phyloP scores from a whole-genome alignment of 2,329 filamentous ascomycete genomes.

The Phaeosphaeriaceae sp. region DNA sequence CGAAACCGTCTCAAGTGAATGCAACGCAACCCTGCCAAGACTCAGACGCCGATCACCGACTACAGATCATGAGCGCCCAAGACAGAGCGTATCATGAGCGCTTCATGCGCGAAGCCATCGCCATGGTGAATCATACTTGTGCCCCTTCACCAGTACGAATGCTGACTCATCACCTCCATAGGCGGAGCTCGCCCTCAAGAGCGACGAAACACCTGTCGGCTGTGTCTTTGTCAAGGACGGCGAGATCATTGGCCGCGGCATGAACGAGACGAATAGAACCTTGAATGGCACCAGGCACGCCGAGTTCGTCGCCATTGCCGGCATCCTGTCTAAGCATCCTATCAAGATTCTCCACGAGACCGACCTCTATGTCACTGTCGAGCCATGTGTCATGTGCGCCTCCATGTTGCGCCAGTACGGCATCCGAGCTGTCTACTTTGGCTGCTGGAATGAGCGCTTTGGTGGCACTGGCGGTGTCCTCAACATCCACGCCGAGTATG shows the following conservation, averaged over 20 bases:
- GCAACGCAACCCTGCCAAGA: constrained; percentile 33
- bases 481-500: constrained; percentile 76
- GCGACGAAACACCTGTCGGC: constrained; percentile 93
- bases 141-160: neutral
- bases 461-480: constrained; percentile 95
- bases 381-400: constrained; percentile 99
- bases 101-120: constrained; percentile 86
- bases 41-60: constrained; percentile 29
- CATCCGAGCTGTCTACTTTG: constrained; percentile 91
- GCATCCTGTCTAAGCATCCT: constrained; percentile 69
- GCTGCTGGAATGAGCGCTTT: constrained; percentile 95
- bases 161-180: constrained; percentile 50
- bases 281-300: constrained; percentile 83
- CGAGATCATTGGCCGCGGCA: constrained; percentile 83
- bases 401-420: constrained; percentile 87
- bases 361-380: constrained; percentile 93
- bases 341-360: constrained; percentile 74
- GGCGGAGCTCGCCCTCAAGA: constrained; percentile 81
- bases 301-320: constrained; percentile 85
- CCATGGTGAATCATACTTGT: constrained; percentile 68
- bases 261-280: constrained; percentile 83
- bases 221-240: constrained; percentile 88
- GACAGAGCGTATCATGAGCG: constrained; percentile 59
- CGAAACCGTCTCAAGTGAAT: constrained; percentile 11
- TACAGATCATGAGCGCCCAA: constrained; percentile 40